Conservation (phyloP, 129 eudicot genomes). For the Lactuca sativa region DNA sequence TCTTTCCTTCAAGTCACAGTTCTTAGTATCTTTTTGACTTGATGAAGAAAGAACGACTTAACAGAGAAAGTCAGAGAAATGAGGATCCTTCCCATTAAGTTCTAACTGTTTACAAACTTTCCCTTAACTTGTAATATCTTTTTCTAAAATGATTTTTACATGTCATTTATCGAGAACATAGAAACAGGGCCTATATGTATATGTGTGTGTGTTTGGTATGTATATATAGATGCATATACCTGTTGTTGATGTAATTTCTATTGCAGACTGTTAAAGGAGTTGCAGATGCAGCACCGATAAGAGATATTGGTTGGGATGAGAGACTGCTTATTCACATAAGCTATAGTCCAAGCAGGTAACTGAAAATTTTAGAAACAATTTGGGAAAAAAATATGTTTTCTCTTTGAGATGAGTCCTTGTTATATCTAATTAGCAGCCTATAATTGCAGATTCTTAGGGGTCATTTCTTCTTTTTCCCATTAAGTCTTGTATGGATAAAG, state of each 20-base stretch:
- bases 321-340: slow-evolving; percentile 79
- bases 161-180: too few relatives aligned
- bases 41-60: too few relatives aligned
- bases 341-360: slow-evolving; percentile 87
- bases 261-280: slow-evolving; percentile 81
- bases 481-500: too few relatives aligned
- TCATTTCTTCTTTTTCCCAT: too few relatives aligned
- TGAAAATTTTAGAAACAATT: neutral
- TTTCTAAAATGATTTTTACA: too few relatives aligned
- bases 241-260: neutral
- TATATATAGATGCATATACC: neutral
- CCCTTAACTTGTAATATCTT: too few relatives aligned
- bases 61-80: too few relatives aligned
- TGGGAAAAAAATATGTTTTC: too few relatives aligned
- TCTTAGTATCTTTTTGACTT: too few relatives aligned
- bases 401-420: neutral
- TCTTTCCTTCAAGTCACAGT: neutral
- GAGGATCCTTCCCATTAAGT: too few relatives aligned
- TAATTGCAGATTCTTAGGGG: too few relatives aligned
- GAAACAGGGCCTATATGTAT: neutral
- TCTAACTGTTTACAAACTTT: neutral
- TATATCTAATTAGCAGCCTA: too few relatives aligned
- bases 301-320: slow-evolving; percentile 50
- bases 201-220: neutral
- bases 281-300: slow-evolving; percentile 64